phyloP scores from a whole-genome alignment of 2,329 filamentous ascomycete species.

The Plectosphaerella cucumerina region DNA sequence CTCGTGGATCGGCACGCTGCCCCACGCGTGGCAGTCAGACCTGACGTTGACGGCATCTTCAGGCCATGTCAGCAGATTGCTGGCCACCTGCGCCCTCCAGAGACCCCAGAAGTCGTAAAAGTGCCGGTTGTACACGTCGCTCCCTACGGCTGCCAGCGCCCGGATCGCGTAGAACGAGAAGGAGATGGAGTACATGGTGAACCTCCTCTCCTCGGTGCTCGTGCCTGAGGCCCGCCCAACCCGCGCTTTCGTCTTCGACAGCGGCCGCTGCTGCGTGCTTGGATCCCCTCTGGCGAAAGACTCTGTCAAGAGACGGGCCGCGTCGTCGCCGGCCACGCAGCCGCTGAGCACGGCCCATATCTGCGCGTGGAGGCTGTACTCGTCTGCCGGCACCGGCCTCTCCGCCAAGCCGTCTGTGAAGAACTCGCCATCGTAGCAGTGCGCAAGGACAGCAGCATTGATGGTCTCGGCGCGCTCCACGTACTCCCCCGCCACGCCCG shows the following conservation, averaged over 20 bases:
- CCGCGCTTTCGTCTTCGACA: background rate
- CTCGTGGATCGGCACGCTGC: conserved; percentile 14
- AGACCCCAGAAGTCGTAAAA: conserved; percentile 13
- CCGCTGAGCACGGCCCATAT: conserved; percentile 29
- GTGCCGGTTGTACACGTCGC: conserved; percentile 7
- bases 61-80: conserved; percentile 12
- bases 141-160: conserved; percentile 6
- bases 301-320: background rate
- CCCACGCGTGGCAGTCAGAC: conserved; percentile 18
- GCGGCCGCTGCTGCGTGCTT: conserved; percentile 3
- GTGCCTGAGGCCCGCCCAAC: no score
- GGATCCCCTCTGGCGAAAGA: no score
- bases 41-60: conserved; percentile 13
- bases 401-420: conserved; percentile 29
- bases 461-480: conserved; percentile 17
- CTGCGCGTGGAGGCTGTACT: conserved; percentile 29
- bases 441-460: conserved; percentile 17
- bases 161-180: conserved; percentile 15
- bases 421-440: conserved; percentile 27
- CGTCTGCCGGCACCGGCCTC: conserved; percentile 14
- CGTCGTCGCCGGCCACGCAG: conserved; percentile 15
- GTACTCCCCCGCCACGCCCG: conserved; percentile 25
- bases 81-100: conserved; percentile 8
- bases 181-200: conserved; percentile 2
- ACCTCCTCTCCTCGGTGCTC: no score